These are phyloP conservation scores for Globisporangium uncinulatum DNA, from an alignment of 352 stramenopile species.

Conservation along the genomic window DNA sequence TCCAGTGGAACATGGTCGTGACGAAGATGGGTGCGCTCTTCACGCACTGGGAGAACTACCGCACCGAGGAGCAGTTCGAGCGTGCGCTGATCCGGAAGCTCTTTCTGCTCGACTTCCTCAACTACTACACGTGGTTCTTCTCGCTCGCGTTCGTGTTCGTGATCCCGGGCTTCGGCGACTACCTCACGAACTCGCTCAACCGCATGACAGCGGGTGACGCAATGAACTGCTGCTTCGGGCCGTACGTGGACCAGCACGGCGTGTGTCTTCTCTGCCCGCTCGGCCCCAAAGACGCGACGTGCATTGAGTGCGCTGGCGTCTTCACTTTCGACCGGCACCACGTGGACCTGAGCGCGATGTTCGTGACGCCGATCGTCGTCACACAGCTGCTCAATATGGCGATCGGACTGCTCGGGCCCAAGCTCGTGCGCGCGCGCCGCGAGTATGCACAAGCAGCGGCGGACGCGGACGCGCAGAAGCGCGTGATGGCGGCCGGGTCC, in stretches of 20 bases:
- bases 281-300: slow-evolving; percentile 56
- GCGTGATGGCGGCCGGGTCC: slow-evolving; percentile 55
- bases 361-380: slow-evolving; percentile 83
- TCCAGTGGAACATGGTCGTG: slow-evolving; percentile 88
- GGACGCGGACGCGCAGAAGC: slow-evolving; percentile 60
- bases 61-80: slow-evolving; percentile 82
- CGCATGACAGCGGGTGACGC: slow-evolving; percentile 72
- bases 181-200: slow-evolving; percentile 83
- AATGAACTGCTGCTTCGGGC: slow-evolving; percentile 86
- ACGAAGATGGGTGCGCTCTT: slow-evolving; percentile 83
- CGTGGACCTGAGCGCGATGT: slow-evolving; percentile 82
- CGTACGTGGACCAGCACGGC: slow-evolving; percentile 72
- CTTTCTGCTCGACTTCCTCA: slow-evolving; percentile 84
- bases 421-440: slow-evolving; percentile 60
- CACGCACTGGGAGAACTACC: slow-evolving; percentile 87
- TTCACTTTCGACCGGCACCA: slow-evolving; percentile 83
- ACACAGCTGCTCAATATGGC: slow-evolving; percentile 80
- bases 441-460: slow-evolving; percentile 52
- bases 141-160: slow-evolving; percentile 86
- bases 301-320: slow-evolving; percentile 70
- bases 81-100: slow-evolving; percentile 79
- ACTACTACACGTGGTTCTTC: slow-evolving; percentile 92
- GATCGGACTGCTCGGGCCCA: slow-evolving; percentile 54
- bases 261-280: slow-evolving; percentile 58
- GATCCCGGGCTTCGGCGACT: slow-evolving; percentile 76